Evolutionary conservation across 306 rosid species (phyloP).

Genomic region (Begonia peltatifolia): DNA sequence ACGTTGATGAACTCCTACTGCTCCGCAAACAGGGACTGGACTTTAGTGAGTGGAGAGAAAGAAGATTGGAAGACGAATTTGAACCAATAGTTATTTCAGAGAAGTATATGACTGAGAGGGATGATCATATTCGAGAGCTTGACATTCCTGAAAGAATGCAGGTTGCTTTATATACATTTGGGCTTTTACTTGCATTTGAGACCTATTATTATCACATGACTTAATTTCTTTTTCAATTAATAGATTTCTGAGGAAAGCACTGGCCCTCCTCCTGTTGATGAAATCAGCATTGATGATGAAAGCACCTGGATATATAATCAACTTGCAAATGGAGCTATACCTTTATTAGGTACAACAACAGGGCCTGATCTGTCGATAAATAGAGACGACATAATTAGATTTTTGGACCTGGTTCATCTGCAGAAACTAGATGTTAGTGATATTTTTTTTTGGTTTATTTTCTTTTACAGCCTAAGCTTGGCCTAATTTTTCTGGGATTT

Average conservation of each 20-base stretch:
- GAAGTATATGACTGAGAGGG: slow-evolving; percentile 87
- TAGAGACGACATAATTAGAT: slow-evolving; percentile 53
- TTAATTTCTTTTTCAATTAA: slow-evolving; percentile 2
- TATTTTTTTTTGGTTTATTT: too few relatives aligned
- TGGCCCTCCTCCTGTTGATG: slow-evolving; percentile 56
- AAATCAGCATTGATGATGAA: slow-evolving; percentile 54
- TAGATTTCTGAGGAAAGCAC: slow-evolving; percentile 78
- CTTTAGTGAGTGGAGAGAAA: slow-evolving; percentile 44
- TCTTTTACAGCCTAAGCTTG: neutral
- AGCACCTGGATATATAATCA: slow-evolving; percentile 59
- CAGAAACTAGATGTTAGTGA: slow-evolving; percentile 82
- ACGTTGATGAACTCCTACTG: slow-evolving; percentile 59
- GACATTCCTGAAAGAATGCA: slow-evolving; percentile 97
- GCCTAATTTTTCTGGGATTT: slow-evolving; percentile 8
- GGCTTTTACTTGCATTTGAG: neutral
- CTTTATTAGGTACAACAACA: slow-evolving; percentile 46
- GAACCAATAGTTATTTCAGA: slow-evolving; percentile 78
- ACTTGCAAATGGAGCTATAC: slow-evolving; percentile 37
- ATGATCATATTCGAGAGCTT: slow-evolving; percentile 61
- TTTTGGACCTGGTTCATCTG: slow-evolving; percentile 79
- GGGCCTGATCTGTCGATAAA: slow-evolving; percentile 33
- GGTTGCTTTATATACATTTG: slow-evolving; percentile 24
- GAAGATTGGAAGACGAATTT: slow-evolving; percentile 87
- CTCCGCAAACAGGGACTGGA: slow-evolving; percentile 46
- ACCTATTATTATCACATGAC: neutral